These are phyloP conservation scores for Leccinum aurantiacum DNA, from an alignment of 768 basidiomycete species.

Conservation along the genomic window DNA sequence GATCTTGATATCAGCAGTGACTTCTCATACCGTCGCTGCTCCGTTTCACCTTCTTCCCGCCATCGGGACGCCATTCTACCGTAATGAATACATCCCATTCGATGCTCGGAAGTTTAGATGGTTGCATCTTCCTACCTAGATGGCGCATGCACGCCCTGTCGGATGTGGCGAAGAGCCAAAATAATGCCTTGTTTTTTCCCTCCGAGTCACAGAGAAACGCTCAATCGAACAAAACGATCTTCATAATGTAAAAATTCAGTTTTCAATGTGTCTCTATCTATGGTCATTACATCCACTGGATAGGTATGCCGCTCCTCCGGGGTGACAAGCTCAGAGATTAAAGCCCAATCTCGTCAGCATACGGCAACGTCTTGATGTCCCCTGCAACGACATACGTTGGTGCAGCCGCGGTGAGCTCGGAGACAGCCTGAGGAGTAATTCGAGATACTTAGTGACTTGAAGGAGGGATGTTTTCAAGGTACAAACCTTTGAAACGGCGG, in stretches of 20 bases:
- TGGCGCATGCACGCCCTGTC: not conserved
- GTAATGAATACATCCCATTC: not conserved
- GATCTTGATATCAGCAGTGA: not conserved
- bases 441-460: not conserved
- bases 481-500: conserved; percentile 68
- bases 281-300: conserved; percentile 15
- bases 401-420: conserved; percentile 67
- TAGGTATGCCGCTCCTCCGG: conserved; percentile 14
- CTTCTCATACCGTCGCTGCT: not conserved
- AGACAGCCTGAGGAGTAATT: conserved; percentile 43
- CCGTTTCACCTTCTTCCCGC: not conserved
- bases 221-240: not conserved
- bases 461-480: not conserved
- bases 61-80: not conserved
- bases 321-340: conserved; percentile 33
- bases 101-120: no score
- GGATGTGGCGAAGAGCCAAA: not conserved
- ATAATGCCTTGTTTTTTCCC: not conserved
- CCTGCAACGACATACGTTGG: conserved; percentile 90
- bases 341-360: conserved; percentile 81
- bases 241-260: not conserved
- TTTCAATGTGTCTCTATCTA: conserved; percentile 15
- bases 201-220: no score
- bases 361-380: conserved; percentile 72
- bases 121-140: no score